A percentile compares a stretch with the other conserved stretches of the same genome.
Evolutionary conservation across 1,284 basidiomycete genomes (phyloP).

Genomic region (Ustanciosporium gigantosporum): DNA sequence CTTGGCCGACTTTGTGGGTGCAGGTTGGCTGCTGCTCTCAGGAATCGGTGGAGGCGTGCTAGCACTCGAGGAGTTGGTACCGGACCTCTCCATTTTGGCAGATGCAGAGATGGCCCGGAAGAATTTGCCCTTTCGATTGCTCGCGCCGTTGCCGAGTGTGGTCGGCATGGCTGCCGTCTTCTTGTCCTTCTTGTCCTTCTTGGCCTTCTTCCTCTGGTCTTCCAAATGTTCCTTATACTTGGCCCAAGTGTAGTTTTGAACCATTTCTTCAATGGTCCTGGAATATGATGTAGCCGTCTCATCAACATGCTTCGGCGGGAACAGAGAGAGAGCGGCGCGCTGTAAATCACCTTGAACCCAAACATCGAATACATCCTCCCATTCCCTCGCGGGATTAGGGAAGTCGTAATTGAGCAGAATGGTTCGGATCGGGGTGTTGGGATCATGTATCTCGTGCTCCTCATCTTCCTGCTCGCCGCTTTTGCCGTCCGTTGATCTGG

Average conservation of each 20-base stretch:
- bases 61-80: not conserved
- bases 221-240: conserved; percentile 26
- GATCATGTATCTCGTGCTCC: conserved; percentile 42
- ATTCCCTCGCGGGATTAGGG: conserved; percentile 79
- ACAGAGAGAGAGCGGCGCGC: conserved; percentile 53
- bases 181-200: conserved; percentile 25
- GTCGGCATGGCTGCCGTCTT: conserved; percentile 4
- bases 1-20: conserved; percentile 6
- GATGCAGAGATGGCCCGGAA: conserved; percentile 23
- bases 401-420: conserved; percentile 89
- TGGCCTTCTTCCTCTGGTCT: conserved; percentile 27
- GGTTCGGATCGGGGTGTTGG: conserved; percentile 67
- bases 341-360: conserved; percentile 91
- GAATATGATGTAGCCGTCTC: conserved; percentile 6
- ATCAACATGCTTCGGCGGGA: conserved; percentile 16
- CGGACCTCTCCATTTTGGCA: conserved; percentile 26
- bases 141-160: not conserved
- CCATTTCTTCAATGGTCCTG: conserved; percentile 19
- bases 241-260: conserved; percentile 21
- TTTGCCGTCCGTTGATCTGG: conserved; percentile 1
- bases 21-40: not conserved
- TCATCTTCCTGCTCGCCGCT: conserved; percentile 1
- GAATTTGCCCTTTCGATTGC: conserved; percentile 15
- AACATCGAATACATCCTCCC: conserved; percentile 87
- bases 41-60: not conserved